These are phyloP conservation scores for Hygrophoropsis aurantiaca DNA, from an alignment of 768 basidiomycete genomes.

Conservation along the genomic window DNA sequence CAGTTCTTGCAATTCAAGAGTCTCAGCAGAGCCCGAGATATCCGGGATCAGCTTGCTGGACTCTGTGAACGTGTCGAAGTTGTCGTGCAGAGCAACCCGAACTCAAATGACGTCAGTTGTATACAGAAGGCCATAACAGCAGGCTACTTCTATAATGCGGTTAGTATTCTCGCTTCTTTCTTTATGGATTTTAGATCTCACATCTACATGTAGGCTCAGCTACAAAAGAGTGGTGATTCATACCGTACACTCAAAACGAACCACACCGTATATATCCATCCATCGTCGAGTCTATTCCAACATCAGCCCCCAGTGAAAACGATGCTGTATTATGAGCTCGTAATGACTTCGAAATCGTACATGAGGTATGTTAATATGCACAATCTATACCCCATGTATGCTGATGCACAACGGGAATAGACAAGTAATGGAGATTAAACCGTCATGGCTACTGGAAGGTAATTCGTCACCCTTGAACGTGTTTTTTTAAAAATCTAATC, in stretches of 20 bases:
- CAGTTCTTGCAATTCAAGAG: constrained; percentile 96
- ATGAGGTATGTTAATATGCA: constrained; percentile 56
- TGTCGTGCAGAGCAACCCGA: constrained; percentile 82
- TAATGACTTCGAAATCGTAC: constrained; percentile 97
- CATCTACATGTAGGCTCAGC: constrained; percentile 58
- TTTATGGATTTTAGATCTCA: constrained; percentile 2
- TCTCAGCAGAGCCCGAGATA: constrained; percentile 90
- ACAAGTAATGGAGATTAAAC: constrained; percentile 98
- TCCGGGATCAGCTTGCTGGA: constrained; percentile 91
- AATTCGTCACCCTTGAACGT: constrained; percentile 18
- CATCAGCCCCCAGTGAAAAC: constrained; percentile 92
- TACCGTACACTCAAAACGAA: constrained; percentile 96
- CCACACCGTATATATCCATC: constrained; percentile 96
- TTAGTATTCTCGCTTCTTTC: constrained; percentile 34
- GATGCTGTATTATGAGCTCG: constrained; percentile 92
- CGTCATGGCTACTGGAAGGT: constrained; percentile 91
- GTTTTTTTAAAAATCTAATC: constrained; percentile 5
- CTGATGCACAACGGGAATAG: constrained; percentile 32
- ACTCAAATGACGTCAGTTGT: constrained; percentile 88
- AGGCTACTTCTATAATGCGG: constrained; percentile 96
- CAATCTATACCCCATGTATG: not conserved
- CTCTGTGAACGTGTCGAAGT: constrained; percentile 98
- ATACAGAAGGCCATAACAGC: constrained; percentile 94
- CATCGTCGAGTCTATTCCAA: constrained; percentile 93
- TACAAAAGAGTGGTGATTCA: constrained; percentile 95